phyloP scores from a whole-genome alignment of 2,329 filamentous ascomycete species.

The Neonectria coccinea region DNA sequence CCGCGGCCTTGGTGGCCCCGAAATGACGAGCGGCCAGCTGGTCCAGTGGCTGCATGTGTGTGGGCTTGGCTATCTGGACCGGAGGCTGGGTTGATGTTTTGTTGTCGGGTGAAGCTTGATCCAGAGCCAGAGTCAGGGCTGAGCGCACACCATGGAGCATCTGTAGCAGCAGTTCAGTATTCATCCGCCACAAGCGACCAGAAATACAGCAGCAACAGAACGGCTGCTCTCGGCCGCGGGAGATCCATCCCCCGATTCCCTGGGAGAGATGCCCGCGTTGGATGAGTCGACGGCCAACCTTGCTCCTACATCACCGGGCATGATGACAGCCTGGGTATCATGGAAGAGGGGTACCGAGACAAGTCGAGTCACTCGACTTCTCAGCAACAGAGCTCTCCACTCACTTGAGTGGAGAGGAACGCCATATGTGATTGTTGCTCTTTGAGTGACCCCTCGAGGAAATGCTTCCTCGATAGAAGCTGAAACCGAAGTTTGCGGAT shows the following conservation, averaged over 20 bases:
- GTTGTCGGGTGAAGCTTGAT: constrained; percentile 27
- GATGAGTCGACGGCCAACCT: neutral
- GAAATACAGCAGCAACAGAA: neutral
- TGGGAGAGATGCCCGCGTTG: neutral
- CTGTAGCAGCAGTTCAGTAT: constrained; percentile 29
- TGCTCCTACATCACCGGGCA: neutral
- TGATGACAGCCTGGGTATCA: neutral
- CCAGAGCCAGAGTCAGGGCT: constrained; percentile 42
- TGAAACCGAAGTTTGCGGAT: neutral
- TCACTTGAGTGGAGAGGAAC: neutral
- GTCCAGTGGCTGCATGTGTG: constrained; percentile 60
- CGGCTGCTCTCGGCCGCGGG: constrained; percentile 14
- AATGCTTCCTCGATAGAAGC: neutral
- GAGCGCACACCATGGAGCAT: constrained; percentile 43
- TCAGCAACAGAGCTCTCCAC: neutral
- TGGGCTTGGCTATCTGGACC: constrained; percentile 46
- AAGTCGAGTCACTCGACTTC: constrained; percentile 3
- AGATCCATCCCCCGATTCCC: constrained; percentile 22
- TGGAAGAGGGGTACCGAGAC: neutral
- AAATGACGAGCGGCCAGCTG: constrained; percentile 60
- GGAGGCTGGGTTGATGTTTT: constrained; percentile 34
- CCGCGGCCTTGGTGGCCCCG: constrained; percentile 59
- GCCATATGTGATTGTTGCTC: neutral
- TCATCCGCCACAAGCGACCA: neutral
- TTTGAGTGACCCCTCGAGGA: neutral